Percentiles rank a stretch among this genome's conserved stretches.
Conservation (phyloP, 1,284 basidiomycete genomes). For the Phylloporus gajari region DNA sequence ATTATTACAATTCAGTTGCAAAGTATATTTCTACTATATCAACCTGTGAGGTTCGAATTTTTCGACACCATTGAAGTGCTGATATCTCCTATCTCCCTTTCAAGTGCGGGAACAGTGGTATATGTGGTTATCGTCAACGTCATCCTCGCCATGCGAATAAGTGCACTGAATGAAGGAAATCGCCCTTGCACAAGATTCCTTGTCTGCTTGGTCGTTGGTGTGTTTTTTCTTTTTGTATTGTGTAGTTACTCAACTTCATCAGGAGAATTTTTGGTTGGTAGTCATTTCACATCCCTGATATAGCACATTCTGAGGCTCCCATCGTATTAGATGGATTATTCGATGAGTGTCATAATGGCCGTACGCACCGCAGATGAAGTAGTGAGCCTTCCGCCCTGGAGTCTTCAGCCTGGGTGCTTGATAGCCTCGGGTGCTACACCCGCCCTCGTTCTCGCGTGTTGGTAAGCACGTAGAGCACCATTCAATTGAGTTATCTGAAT, state of each 20-base stretch:
- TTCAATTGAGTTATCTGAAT: background rate
- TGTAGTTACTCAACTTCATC: background rate
- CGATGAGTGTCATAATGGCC: conserved; percentile 24
- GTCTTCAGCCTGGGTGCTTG: conserved; percentile 31
- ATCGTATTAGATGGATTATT: conserved; percentile 30
- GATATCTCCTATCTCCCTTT: background rate
- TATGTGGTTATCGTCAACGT: conserved; percentile 34
- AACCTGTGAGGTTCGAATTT: conserved; percentile 25
- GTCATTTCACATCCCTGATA: background rate
- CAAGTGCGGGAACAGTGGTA: conserved; percentile 31
- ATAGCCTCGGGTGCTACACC: conserved; percentile 22
- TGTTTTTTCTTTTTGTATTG: background rate
- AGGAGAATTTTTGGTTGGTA: conserved; percentile 32
- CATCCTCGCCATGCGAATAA: conserved; percentile 29
- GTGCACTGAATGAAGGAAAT: conserved; percentile 20
- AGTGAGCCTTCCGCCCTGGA: conserved; percentile 29
- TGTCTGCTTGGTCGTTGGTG: conserved; percentile 28
- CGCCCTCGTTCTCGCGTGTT: conserved; percentile 30
- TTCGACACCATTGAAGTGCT: too few species aligned
- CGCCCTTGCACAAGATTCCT: conserved; percentile 18
- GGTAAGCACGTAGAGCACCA: conserved; percentile 13
- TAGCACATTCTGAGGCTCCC: background rate
- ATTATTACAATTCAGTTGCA: conserved; percentile 24
- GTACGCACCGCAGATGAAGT: conserved; percentile 25
- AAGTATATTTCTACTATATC: conserved; percentile 31